A percentile compares a stretch with the other conserved stretches of the same genome.
Conservation (phyloP, 768 basidiomycete species). For the Amanita muscaria region DNA sequence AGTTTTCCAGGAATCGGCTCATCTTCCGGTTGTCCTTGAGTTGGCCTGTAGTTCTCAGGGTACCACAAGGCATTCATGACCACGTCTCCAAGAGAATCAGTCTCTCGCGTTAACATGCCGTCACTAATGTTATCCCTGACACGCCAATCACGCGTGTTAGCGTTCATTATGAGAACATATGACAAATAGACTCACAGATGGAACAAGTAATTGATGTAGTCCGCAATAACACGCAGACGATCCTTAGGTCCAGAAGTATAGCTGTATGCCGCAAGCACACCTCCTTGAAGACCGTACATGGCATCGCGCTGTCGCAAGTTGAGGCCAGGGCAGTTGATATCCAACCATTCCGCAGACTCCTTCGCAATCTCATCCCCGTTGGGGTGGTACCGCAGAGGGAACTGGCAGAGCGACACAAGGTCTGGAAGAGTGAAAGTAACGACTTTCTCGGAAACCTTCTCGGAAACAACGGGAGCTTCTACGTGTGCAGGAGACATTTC, state of each 20-base stretch:
- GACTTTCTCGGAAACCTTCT: conserved; percentile 13
- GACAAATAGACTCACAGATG: conserved; percentile 32
- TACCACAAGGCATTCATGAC: conserved; percentile 68
- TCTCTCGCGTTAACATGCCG: conserved; percentile 62
- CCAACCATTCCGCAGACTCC: conserved; percentile 43
- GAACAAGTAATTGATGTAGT: conserved; percentile 59
- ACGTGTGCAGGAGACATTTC: conserved; percentile 6
- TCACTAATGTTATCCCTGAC: conserved; percentile 66
- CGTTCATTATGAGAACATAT: conserved; percentile 9
- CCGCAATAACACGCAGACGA: conserved; percentile 54
- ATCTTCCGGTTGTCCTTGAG: conserved; percentile 30
- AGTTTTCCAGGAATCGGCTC: conserved; percentile 52
- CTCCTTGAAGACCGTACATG: conserved; percentile 53
- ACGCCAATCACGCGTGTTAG: conserved; percentile 10
- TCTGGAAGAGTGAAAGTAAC: conserved; percentile 44
- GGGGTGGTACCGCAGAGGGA: conserved; percentile 34
- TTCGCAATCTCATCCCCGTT: conserved; percentile 37
- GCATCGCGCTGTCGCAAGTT: conserved; percentile 34
- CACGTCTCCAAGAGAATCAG: conserved; percentile 47
- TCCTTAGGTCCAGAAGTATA: conserved; percentile 48
- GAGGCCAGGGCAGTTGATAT: conserved; percentile 36
- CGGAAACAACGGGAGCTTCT: neutral
- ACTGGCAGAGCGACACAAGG: conserved; percentile 43
- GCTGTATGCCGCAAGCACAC: conserved; percentile 57
- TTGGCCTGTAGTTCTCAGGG: conserved; percentile 42